Evolutionary conservation across 2,329 filamentous ascomycete species (phyloP).

Genomic region (Fusarium nygamai): DNA sequence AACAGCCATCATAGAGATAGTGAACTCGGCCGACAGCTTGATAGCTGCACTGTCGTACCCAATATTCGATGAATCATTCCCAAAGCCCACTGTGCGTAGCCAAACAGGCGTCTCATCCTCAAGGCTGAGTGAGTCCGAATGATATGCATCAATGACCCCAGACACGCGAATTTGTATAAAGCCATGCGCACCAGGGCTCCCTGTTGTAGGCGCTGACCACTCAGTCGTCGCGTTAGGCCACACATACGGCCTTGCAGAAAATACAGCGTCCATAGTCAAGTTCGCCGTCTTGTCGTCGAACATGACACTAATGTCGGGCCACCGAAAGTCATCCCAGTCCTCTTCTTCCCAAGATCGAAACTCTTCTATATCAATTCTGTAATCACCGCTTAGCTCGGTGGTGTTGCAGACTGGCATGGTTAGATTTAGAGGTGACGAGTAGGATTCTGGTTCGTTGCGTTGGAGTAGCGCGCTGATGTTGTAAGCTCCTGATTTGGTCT

Average conservation of each 20-base stretch:
- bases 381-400: not conserved
- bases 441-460: fast-evolving
- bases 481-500: not conserved
- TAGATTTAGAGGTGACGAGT: not conserved
- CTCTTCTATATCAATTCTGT: not conserved
- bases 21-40: not conserved
- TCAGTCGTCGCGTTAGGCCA: not conserved
- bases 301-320: not conserved
- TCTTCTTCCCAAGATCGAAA: fast-evolving
- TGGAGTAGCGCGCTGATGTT: not conserved
- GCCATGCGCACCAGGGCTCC: not conserved
- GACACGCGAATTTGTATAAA: not conserved
- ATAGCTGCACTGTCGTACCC: not conserved
- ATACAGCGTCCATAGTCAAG: not conserved
- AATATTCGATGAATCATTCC: not conserved
- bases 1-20: not conserved
- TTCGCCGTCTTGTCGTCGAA: constrained; percentile 11
- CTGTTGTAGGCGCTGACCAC: not conserved
- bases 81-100: not conserved
- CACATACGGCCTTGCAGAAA: not conserved
- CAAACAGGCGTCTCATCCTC: not conserved
- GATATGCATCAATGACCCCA: not conserved
- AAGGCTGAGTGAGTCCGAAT: not conserved
- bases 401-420: constrained; percentile 7
- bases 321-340: not conserved